phyloP scores from a whole-genome alignment of 2,329 filamentous ascomycete genomes.

The Geosmithia flava region DNA sequence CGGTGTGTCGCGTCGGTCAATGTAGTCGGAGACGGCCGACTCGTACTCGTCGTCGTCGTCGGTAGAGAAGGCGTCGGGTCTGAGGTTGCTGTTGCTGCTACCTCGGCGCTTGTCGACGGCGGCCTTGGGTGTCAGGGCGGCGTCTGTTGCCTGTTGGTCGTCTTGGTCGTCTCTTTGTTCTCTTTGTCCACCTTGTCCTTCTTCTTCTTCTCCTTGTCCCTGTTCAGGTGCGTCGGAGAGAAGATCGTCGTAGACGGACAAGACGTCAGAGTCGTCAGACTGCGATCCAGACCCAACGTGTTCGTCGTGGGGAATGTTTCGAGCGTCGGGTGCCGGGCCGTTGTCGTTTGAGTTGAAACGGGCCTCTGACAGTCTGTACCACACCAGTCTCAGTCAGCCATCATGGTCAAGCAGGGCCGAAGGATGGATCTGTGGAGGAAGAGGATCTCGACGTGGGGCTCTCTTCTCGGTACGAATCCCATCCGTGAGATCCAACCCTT shows the following conservation, averaged over 20 bases:
- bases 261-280: slow-evolving; percentile 26
- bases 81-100: not conserved
- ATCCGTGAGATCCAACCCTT: not conserved
- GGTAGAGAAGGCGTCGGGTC: slow-evolving; percentile 2
- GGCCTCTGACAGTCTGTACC: slow-evolving; percentile 11
- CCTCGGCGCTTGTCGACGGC: not conserved
- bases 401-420: not conserved
- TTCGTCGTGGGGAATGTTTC: slow-evolving; percentile 24
- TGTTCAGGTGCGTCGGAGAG: slow-evolving; percentile 11
- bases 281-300: slow-evolving; percentile 13
- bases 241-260: slow-evolving; percentile 30
- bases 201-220: not conserved
- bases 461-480: not conserved
- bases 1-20: slow-evolving; percentile 27
- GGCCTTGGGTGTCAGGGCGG: not conserved
- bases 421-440: not conserved
- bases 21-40: slow-evolving; percentile 22
- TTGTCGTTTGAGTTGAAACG: slow-evolving; percentile 8
- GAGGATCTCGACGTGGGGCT: not conserved
- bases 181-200: too few relatives aligned
- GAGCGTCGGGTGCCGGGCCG: slow-evolving; percentile 12
- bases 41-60: slow-evolving; percentile 21
- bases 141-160: slow-evolving; percentile 9
- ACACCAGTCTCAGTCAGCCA: slow-evolving; percentile 14
- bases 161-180: not conserved